phyloP scores from a whole-genome alignment of 768 basidiomycete species.

The Cystofilobasidium ferigula region DNA sequence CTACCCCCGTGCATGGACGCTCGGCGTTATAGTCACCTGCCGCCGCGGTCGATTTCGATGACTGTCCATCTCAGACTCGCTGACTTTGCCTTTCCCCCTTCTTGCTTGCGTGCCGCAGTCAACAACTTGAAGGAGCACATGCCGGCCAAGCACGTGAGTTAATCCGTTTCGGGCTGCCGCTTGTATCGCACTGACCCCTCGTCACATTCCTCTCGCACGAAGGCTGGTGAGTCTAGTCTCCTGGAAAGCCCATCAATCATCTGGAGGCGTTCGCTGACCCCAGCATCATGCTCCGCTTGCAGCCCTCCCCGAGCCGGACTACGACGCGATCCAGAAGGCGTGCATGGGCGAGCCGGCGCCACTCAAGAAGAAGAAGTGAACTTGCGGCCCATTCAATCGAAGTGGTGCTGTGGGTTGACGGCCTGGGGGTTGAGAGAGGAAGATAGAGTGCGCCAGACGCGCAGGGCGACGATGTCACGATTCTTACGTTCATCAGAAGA shows the following conservation, averaged over 20 bases:
- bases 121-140: not conserved
- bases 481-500: too few relatives aligned
- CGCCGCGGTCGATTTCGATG: not conserved
- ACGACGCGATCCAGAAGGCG: constrained; percentile 13
- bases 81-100: not conserved
- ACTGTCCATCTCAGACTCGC: not conserved
- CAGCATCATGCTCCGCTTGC: not conserved
- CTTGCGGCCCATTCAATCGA: too few relatives aligned
- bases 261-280: not conserved
- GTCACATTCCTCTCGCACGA: not conserved
- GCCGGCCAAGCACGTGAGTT: constrained; percentile 19
- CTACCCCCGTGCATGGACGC: constrained; percentile 4
- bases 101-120: not conserved
- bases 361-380: constrained; percentile 15
- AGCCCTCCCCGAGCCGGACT: constrained; percentile 18
- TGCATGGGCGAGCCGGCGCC: constrained; percentile 4
- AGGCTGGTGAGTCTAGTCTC: not conserved
- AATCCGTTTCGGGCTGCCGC: not conserved
- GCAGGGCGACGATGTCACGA: too few relatives aligned
- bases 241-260: not conserved
- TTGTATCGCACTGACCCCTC: not conserved
- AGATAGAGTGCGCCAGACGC: too few relatives aligned
- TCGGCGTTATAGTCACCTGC: not conserved
- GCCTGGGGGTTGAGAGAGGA: too few relatives aligned
- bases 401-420: too few relatives aligned